Conservation (phyloP, 805 yeast genomes). For the Cyberlindnera galapagoensis region DNA sequence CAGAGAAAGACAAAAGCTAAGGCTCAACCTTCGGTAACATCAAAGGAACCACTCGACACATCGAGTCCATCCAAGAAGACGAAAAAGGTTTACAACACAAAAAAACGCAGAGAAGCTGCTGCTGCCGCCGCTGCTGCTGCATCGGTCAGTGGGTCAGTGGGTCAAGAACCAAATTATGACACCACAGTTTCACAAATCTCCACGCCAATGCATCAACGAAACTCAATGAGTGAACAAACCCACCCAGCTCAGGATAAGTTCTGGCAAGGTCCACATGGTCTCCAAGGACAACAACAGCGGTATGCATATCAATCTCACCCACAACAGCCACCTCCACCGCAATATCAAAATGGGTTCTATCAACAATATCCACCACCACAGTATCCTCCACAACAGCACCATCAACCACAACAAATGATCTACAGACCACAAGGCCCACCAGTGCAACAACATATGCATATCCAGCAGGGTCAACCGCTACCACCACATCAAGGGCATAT, state of each 20-base stretch:
- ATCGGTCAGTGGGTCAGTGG: too few relatives aligned
- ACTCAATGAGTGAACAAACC: too few relatives aligned
- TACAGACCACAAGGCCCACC: constrained; percentile 20
- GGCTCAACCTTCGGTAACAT: constrained; percentile 1
- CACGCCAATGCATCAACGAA: too few relatives aligned
- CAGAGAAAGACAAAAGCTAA: constrained; percentile 30
- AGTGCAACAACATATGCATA: constrained; percentile 20
- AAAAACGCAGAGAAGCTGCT: constrained; percentile 23
- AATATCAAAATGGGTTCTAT: background rate
- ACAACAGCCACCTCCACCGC: too few relatives aligned
- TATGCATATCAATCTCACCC: too few relatives aligned
- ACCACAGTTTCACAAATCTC: too few relatives aligned
- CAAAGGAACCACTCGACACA: constrained; percentile 10
- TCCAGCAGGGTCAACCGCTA: constrained; percentile 23
- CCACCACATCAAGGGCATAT: constrained; percentile 19
- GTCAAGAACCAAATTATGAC: too few relatives aligned
- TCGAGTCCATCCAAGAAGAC: constrained; percentile 18
- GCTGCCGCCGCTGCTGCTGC: constrained; percentile 17
- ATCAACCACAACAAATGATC: constrained; percentile 20
- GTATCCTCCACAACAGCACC: constrained; percentile 20
- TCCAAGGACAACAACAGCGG: too few relatives aligned
- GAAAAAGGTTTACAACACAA: constrained; percentile 18
- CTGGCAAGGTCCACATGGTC: too few relatives aligned
- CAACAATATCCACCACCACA: constrained; percentile 9
- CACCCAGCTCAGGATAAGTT: too few relatives aligned